Conservation (phyloP, 2,329 filamentous ascomycete species). For the Elsinoe batatas region DNA sequence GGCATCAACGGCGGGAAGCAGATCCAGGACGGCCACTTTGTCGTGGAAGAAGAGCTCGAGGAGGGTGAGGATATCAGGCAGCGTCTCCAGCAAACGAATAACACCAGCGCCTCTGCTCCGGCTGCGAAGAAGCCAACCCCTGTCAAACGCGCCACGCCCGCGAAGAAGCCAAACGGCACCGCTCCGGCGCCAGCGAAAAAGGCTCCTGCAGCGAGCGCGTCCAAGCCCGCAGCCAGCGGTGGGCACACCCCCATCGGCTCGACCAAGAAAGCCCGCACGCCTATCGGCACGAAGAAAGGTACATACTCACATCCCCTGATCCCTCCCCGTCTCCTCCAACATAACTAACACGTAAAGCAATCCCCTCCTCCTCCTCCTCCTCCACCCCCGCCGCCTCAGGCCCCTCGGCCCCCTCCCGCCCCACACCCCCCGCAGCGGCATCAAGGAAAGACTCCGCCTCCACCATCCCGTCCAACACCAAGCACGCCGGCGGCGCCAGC, state of each 20-base stretch:
- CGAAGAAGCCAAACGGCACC: slow-evolving; percentile 9
- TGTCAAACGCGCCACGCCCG: not conserved
- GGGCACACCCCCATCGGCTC: slow-evolving; percentile 2
- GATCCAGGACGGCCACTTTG: slow-evolving; percentile 36
- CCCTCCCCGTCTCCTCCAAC: not conserved
- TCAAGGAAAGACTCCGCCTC: slow-evolving; percentile 5
- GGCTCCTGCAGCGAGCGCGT: not conserved
- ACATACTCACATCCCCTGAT: not conserved
- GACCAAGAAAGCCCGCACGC: not conserved
- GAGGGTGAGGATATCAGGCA: slow-evolving; percentile 11
- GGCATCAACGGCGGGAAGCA: slow-evolving; percentile 33
- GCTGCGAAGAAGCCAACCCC: slow-evolving; percentile 7
- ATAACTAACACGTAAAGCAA: not conserved
- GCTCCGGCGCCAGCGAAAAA: not conserved
- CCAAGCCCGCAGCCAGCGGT: not conserved
- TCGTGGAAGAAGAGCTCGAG: slow-evolving; percentile 25
- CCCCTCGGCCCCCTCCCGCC: not conserved
- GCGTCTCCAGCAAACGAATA: slow-evolving; percentile 3
- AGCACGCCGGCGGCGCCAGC: slow-evolving; percentile 5
- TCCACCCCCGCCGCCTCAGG: not conserved
- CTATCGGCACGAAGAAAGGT: slow-evolving; percentile 9
- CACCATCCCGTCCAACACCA: slow-evolving; percentile 8
- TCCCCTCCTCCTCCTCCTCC: not conserved
- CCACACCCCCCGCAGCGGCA: not conserved
- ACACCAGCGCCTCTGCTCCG: not conserved